Percentiles rank a stretch among this genome's conserved stretches.
Conservation (phyloP, 2,329 filamentous ascomycete species). For the Hymenoscyphus albidus region DNA sequence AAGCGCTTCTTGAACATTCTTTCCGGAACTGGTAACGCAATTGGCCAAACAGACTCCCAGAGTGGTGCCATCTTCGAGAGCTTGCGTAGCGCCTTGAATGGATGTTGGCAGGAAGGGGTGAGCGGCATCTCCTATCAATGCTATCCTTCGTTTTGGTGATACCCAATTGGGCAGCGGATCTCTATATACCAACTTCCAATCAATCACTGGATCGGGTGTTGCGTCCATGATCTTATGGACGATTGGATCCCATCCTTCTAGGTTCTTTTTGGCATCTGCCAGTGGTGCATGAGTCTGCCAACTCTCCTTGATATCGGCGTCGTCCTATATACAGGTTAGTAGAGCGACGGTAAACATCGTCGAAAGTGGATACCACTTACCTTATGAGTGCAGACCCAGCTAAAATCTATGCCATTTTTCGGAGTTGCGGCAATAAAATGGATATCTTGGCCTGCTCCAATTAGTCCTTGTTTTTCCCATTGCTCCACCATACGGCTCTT, state of each 20-base stretch:
- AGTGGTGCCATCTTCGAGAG: conserved; percentile 39
- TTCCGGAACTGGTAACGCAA: conserved; percentile 17
- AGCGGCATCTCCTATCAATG: conserved; percentile 61
- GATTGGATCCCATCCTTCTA: conserved; percentile 27
- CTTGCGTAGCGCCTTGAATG: conserved; percentile 37
- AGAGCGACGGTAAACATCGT: neutral
- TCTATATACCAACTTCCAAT: conserved; percentile 35
- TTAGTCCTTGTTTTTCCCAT: neutral
- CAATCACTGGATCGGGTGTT: conserved; percentile 28
- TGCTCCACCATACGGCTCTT: neutral
- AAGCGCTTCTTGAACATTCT: conserved; percentile 21
- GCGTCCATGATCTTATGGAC: conserved; percentile 26
- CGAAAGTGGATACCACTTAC: conserved; percentile 26
- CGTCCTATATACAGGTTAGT: conserved; percentile 21
- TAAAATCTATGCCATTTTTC: conserved; percentile 49
- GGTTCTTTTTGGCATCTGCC: conserved; percentile 18
- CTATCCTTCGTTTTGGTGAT: conserved; percentile 37
- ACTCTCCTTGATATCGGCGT: conserved; percentile 45
- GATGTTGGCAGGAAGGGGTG: conserved; percentile 57
- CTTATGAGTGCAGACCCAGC: conserved; percentile 52
- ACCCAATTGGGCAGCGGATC: conserved; percentile 33
- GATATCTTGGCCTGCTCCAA: conserved; percentile 40
- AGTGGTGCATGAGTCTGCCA: conserved; percentile 35
- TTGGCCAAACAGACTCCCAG: conserved; percentile 35
- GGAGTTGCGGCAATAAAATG: conserved; percentile 51